phyloP scores from a whole-genome alignment of 306 rosid species.

The Prunus padus region DNA sequence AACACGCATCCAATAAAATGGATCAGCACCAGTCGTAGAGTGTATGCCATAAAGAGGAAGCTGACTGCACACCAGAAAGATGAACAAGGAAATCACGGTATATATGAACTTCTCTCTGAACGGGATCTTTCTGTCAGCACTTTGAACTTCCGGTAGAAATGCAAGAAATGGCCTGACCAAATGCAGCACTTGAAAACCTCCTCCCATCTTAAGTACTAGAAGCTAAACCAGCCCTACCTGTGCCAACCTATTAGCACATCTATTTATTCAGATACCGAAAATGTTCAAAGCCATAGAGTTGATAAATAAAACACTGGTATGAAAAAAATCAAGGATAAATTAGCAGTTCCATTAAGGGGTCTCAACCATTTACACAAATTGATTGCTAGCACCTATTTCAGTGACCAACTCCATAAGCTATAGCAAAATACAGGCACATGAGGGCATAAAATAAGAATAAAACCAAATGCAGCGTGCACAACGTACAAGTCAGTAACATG shows the following conservation, averaged over 20 bases:
- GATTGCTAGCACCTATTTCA: not conserved
- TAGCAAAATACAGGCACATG: not conserved
- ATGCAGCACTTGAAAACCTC: slow-evolving; percentile 83
- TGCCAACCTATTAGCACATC: slow-evolving; percentile 3
- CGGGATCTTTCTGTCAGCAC: slow-evolving; percentile 74
- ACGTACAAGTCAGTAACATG: not conserved
- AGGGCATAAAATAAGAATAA: not conserved
- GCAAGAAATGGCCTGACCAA: slow-evolving; percentile 77
- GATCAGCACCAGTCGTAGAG: slow-evolving; percentile 94
- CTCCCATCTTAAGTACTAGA: slow-evolving; percentile 53
- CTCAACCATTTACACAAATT: not conserved
- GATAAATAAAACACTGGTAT: not conserved
- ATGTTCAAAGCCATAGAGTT: not conserved
- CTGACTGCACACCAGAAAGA: slow-evolving; percentile 90
- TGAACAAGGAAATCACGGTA: slow-evolving; percentile 77
- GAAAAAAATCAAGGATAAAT: not conserved
- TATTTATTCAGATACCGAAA: not conserved
- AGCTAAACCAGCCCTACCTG: not conserved
- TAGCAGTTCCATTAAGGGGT: not conserved
- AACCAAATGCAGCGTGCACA: not conserved
- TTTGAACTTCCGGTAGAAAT: slow-evolving; percentile 83
- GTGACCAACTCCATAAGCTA: not conserved
- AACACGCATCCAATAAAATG: slow-evolving; percentile 95
- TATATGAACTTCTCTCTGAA: slow-evolving; percentile 76
- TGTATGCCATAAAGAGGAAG: slow-evolving; percentile 94